These are phyloP conservation scores for Prunus kanzakura DNA, from an alignment of 306 rosid genomes.

Conservation along the genomic window DNA sequence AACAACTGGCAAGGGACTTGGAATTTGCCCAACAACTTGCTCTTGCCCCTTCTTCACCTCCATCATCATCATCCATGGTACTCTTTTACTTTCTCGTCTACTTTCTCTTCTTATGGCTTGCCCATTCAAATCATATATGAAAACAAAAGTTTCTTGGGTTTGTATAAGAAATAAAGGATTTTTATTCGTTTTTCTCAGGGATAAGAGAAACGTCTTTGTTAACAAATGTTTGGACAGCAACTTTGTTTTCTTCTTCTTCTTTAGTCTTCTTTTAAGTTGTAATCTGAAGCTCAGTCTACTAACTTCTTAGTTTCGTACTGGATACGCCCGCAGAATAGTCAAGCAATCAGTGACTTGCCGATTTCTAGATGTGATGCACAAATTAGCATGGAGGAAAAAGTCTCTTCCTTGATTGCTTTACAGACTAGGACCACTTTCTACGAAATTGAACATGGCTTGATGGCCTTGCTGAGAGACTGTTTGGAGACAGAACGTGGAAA, in stretches of 20 bases:
- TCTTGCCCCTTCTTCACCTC: constrained; percentile 28
- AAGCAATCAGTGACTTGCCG: constrained; percentile 14
- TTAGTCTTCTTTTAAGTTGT: constrained; percentile 1
- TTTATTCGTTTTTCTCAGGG: neutral
- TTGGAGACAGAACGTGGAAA: constrained; percentile 61
- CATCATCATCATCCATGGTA: constrained; percentile 3
- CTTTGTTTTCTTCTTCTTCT: neutral
- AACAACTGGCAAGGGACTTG: constrained; percentile 31
- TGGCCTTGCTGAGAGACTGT: constrained; percentile 58
- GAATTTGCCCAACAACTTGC: constrained; percentile 42
- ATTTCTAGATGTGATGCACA: constrained; percentile 21
- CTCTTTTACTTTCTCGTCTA: neutral
- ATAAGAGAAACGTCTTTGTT: neutral
- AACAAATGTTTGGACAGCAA: neutral
- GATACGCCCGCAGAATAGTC: constrained; percentile 37
- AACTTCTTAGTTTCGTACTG: neutral
- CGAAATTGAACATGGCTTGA: constrained; percentile 62
- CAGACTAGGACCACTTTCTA: constrained; percentile 44
- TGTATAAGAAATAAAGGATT: neutral
- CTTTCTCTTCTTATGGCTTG: neutral
- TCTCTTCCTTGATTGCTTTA: constrained; percentile 53
- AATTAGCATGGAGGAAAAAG: constrained; percentile 34
- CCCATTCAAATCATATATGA: no score
- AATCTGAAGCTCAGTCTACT: constrained; percentile 7
- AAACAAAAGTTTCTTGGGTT: no score